Conservation (phyloP, 2,329 filamentous ascomycete genomes). For the Cladorrhinum sp. region DNA sequence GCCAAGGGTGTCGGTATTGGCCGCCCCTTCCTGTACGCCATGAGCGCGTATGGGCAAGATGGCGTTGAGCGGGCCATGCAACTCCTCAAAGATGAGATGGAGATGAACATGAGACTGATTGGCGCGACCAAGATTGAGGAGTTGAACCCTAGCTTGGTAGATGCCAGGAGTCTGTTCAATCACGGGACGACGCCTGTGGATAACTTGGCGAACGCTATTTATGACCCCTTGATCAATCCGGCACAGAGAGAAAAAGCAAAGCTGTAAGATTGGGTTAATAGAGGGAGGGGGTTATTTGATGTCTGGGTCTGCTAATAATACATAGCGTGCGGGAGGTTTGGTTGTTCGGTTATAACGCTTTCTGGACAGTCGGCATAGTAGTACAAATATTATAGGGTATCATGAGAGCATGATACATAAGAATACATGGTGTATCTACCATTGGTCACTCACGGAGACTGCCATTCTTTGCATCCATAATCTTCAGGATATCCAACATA, state of each 20-base stretch:
- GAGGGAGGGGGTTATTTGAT: neutral
- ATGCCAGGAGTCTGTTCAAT: slow-evolving; percentile 64
- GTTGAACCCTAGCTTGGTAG: slow-evolving; percentile 76
- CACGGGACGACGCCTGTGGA: slow-evolving; percentile 51
- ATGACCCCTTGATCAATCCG: slow-evolving; percentile 53
- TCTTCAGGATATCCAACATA: too few species aligned
- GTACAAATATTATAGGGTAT: neutral
- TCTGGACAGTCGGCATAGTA: neutral
- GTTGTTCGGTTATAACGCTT: neutral
- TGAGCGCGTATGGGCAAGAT: slow-evolving; percentile 83
- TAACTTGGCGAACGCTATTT: slow-evolving; percentile 46
- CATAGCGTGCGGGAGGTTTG: neutral
- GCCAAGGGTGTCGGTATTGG: slow-evolving; percentile 93
- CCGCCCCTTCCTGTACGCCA: slow-evolving; percentile 90
- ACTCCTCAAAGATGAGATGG: slow-evolving; percentile 91
- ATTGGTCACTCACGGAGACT: neutral
- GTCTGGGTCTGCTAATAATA: neutral
- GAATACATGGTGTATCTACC: too few species aligned
- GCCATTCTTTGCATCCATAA: neutral
- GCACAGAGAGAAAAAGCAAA: slow-evolving; percentile 49
- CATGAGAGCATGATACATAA: too few species aligned
- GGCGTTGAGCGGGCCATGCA: slow-evolving; percentile 93
- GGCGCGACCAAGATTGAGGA: slow-evolving; percentile 73
- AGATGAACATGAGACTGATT: slow-evolving; percentile 97
- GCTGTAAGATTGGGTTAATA: slow-evolving; percentile 37